Evolutionary conservation across 1,284 basidiomycete genomes (phyloP), one percentile per base, ranked within the genome.

Genomic region (Coriolopsis trogii): DNA sequence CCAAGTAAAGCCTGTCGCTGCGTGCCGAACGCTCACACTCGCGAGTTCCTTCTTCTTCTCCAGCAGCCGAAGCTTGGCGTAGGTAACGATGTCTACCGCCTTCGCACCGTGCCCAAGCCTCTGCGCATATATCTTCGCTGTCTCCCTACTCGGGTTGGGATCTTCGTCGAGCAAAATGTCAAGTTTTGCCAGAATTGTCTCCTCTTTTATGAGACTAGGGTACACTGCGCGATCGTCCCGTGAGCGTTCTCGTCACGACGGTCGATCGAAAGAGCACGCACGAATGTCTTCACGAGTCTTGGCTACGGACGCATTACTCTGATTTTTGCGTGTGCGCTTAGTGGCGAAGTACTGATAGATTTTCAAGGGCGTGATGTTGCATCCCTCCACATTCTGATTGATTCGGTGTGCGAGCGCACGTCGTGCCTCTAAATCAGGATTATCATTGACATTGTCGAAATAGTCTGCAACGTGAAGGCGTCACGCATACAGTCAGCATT

Each of bases 61-160:
- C n/a, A n/a, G n/a, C n/a, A n/a, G 43, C 12, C 38, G 41, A 3
- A 52, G 40, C 2, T 40, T 29, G 13, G 53, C 57, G 25, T 53
- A 59, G 0, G 46, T 51, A 6, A 40, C 18, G 36, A 59, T 56
- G 37, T 59, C 53, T 5, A 30, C 21, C 12, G 36, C 10, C 26
- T 18, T 21, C 15, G 42, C 53, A 12, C 42, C 41, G 6, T 18
- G 21, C 1, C 53, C 53, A 13, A 59, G 21, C 8, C 36, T 28
- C 3, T 28, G 10, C 1, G 57, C 57, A 47, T 51, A 56, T n/a
- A 59, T 49, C 6, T 26, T 20, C 3, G 49, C 51, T 16, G 49
- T 8, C 6, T 42, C 46, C 2, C 13, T 20, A 2, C 45, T n/a
- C 6, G 57, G 57, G 3, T 51, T 9, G 0, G 53, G 49, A 3